phyloP scores from a whole-genome alignment of 148 eudicot species.

The Cornus controversa region DNA sequence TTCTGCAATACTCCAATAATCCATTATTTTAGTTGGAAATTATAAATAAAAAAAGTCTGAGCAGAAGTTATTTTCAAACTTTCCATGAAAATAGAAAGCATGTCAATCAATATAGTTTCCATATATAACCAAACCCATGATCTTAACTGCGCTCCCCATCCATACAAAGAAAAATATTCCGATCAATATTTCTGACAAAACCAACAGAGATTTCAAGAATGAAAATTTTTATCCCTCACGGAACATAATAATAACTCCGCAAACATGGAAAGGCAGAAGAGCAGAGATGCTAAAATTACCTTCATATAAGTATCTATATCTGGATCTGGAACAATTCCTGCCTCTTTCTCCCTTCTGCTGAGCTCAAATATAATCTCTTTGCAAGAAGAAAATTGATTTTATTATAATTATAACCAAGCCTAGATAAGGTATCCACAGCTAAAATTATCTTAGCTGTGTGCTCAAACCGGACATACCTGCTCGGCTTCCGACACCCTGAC shows the following conservation, averaged over 20 bases:
- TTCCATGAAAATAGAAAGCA: too few relatives aligned
- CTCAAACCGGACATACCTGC: constrained; percentile 39
- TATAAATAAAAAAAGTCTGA: too few relatives aligned
- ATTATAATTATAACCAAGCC: background rate
- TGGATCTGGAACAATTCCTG: constrained; percentile 74
- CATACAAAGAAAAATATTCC: too few relatives aligned
- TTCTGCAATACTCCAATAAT: too few relatives aligned
- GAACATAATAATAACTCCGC: too few relatives aligned
- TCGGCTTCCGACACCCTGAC: constrained; percentile 78
- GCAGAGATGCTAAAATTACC: constrained; percentile 31
- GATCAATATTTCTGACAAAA: too few relatives aligned
- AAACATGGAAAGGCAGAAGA: background rate
- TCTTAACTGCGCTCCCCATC: too few relatives aligned
- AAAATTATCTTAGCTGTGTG: background rate
- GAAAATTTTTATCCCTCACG: too few relatives aligned
- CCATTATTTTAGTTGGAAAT: too few relatives aligned
- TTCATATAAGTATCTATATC: constrained; percentile 80
- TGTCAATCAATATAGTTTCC: constrained; percentile 20
- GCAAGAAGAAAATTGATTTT: constrained; percentile 10
- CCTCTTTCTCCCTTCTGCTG: constrained; percentile 71
- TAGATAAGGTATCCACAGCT: background rate
- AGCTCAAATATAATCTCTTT: constrained; percentile 57
- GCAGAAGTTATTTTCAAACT: too few relatives aligned
- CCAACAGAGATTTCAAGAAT: too few relatives aligned
- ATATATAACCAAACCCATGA: background rate